Base-by-base conservation (phyloP, 1,284 basidiomycete genomes). In the Porogramme epimiltina region DNA sequence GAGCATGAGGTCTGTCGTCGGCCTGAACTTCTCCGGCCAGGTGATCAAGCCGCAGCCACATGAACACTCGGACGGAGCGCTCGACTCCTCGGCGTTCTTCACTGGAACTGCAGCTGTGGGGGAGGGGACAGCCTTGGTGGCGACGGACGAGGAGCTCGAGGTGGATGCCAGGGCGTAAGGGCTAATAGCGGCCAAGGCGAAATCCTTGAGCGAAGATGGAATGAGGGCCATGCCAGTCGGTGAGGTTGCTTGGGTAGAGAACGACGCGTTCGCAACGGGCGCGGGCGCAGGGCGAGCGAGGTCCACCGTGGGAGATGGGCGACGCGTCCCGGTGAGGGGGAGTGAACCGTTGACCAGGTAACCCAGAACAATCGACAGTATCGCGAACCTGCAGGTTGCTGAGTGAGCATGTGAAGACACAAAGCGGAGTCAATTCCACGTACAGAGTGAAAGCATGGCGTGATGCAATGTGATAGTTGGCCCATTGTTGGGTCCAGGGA, bases 281-380 rank as follows among this genome's bases (percentile, higher is more conserved):
- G 54, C 26, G 6, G 57, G 40, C 9, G 45, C 47, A 3, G 60
- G 55, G 24, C 58, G 57, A 24, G 57, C 42, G 3, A 45, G 36
- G 18, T 49, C 52, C 38, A 58, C 20, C 47, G 59, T 46, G 48
- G 56, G 24, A 24, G 52, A 25, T 45, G 45, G 34, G 44, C 49
- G 31, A 40, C 55, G 45, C 33, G 37, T 34, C 26, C 43, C 33
- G 9, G 47, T 19, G 5, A 50, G 42, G 19, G 36, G 55, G 11
- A 47, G 45, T n/a, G 44, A 56, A 3, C 79, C 76, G 53, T 84
- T 83, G 60, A 84, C 76, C 9, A 82, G 72, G 55, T 85, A 80
- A 13, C 85, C 84, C 47, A 87, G 70, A n/a, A 89, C 74, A 36
- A 89, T 72, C 33, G 85, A 86, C 53, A 89, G 67, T 45, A 89